These are phyloP conservation scores for Monotropa hypopitys DNA, from an alignment of 179 eudicot genomes.

Conservation along the genomic window DNA sequence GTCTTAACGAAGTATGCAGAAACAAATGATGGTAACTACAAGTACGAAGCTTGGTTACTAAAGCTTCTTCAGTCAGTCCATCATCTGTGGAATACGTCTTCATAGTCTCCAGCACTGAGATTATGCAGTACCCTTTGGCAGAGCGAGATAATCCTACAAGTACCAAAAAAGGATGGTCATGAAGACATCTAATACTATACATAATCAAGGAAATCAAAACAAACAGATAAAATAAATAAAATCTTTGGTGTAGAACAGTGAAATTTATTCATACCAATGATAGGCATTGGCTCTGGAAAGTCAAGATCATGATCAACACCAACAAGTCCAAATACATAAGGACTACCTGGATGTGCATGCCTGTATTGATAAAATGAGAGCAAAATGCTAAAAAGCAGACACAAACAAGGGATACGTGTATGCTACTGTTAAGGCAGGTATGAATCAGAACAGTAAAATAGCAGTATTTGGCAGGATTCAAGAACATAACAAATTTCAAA, in stretches of 20 bases:
- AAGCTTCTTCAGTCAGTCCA: constrained; percentile 90
- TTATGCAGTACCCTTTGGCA: constrained; percentile 79
- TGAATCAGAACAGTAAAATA: background rate
- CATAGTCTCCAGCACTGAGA: constrained; percentile 82
- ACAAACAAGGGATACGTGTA: background rate
- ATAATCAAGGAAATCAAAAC: background rate
- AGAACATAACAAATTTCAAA: background rate
- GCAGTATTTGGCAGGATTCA: background rate
- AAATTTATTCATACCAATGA: constrained; percentile 51
- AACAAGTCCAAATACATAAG: constrained; percentile 92
- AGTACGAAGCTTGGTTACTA: constrained; percentile 94
- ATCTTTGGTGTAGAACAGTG: background rate
- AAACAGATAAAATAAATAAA: background rate
- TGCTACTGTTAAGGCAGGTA: background rate
- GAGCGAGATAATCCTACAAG: constrained; percentile 78
- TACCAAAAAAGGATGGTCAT: background rate
- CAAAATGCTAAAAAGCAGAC: background rate
- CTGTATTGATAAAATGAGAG: constrained; percentile 28
- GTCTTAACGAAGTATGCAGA: constrained; percentile 69
- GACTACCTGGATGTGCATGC: constrained; percentile 99
- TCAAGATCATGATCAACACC: constrained; percentile 86
- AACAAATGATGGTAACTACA: constrained; percentile 84
- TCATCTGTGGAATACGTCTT: constrained; percentile 87
- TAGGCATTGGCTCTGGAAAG: constrained; percentile 99
- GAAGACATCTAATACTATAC: background rate